A percentile compares a stretch with the other conserved stretches of the same genome.
phyloP scores from a whole-genome alignment of 768 basidiomycete genomes.

The Suillus lakei region DNA sequence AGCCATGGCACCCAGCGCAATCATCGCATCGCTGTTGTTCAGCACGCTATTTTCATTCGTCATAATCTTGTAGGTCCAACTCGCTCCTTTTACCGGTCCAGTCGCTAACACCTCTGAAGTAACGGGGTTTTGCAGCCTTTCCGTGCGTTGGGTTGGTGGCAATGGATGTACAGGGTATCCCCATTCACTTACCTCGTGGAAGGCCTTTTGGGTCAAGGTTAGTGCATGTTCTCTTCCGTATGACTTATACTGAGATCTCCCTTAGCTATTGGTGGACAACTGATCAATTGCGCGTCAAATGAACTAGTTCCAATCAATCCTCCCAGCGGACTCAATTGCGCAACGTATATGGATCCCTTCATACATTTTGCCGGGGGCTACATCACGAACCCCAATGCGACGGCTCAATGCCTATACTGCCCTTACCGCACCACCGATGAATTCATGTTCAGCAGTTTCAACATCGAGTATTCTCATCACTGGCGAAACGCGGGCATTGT shows the following conservation, averaged over 20 bases:
- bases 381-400: slow-evolving; percentile 57
- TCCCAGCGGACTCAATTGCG: slow-evolving; percentile 57
- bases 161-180: slow-evolving; percentile 46
- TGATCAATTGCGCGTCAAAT: slow-evolving; percentile 50
- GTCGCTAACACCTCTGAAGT: slow-evolving; percentile 25
- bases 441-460: slow-evolving; percentile 49
- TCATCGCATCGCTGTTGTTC: slow-evolving; percentile 46
- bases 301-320: slow-evolving; percentile 62
- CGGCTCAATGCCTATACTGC: slow-evolving; percentile 60
- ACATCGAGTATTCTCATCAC: slow-evolving; percentile 56
- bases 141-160: slow-evolving; percentile 38
- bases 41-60: slow-evolving; percentile 44
- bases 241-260: slow-evolving; percentile 4
- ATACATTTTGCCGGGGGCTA: slow-evolving; percentile 58
- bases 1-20: slow-evolving; percentile 44
- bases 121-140: slow-evolving; percentile 54
- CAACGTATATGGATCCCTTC: slow-evolving; percentile 53
- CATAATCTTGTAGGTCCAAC: slow-evolving; percentile 44
- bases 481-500: slow-evolving; percentile 63
- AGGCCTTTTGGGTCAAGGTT: slow-evolving; percentile 39
- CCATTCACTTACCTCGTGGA: slow-evolving; percentile 58
- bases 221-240: background rate
- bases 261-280: slow-evolving; percentile 46
- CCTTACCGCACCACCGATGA: slow-evolving; percentile 55
- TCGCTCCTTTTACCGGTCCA: background rate